Percentiles rank a stretch among this genome's conserved stretches.
Conservation (phyloP, 2,329 filamentous ascomycete genomes). For the Epichloe sibirici region DNA sequence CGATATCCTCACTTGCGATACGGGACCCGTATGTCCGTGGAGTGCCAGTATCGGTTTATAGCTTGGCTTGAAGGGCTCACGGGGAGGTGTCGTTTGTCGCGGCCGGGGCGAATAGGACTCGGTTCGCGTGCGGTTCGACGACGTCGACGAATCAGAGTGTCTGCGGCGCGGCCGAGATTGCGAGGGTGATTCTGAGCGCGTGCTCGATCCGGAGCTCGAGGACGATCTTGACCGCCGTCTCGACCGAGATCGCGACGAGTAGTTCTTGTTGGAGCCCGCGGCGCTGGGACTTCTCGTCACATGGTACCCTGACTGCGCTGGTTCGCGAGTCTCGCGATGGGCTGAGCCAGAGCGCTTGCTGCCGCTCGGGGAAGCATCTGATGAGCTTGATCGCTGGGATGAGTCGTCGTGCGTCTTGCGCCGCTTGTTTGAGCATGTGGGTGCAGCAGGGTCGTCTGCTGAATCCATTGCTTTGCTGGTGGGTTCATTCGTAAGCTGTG, state of each 20-base stretch:
- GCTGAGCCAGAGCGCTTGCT: not conserved
- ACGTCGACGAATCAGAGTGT: conserved; percentile 16
- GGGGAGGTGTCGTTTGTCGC: conserved; percentile 24
- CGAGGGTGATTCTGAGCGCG: conserved; percentile 24
- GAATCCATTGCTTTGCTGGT: conserved; percentile 19
- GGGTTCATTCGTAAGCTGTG: not conserved
- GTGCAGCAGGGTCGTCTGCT: conserved; percentile 13
- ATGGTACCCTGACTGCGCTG: not conserved
- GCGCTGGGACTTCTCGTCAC: conserved; percentile 10
- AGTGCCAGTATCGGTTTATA: conserved; percentile 62
- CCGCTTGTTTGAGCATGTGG: conserved; percentile 19
- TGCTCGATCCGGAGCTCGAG: conserved; percentile 24
- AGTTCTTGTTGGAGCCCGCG: conserved; percentile 14
- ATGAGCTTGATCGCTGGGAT: conserved; percentile 15
- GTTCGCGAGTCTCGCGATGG: not conserved
- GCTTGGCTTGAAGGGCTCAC: conserved; percentile 45
- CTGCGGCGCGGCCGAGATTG: conserved; percentile 20
- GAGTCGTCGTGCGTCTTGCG: conserved; percentile 20
- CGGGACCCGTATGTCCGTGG: conserved; percentile 63
- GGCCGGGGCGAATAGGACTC: conserved; percentile 7
- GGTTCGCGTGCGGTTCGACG: conserved; percentile 18
- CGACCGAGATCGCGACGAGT: conserved; percentile 18
- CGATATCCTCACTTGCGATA: conserved; percentile 81
- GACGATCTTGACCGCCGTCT: conserved; percentile 19
- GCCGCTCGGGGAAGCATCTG: conserved; percentile 7